Evolutionary conservation across 2,329 filamentous ascomycete genomes (phyloP), one percentile per base, ranked within the genome.

Genomic region (Talaromyces albobiverticillius): DNA sequence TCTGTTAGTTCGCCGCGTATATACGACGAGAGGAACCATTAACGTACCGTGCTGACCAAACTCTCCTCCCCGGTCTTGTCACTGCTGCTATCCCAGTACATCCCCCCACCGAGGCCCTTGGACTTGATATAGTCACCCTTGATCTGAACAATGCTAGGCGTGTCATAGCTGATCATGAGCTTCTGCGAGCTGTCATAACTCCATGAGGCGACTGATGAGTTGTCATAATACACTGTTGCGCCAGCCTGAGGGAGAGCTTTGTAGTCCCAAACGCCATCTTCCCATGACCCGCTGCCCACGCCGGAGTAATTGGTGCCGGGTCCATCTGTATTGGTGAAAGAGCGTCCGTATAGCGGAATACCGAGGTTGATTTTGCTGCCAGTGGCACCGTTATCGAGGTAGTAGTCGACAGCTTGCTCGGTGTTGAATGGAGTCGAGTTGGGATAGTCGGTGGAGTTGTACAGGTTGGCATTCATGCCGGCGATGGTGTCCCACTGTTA

Each of bases 71-170:
- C 85, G 2, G 71, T 67, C 66, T 85, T 86, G 68, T 96, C 93
- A 1, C 83, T 86, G 64, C 87, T 93, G 63, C 84, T 89, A 75
- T 96, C 92, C 89, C 89, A 95, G 90, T 90, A 97, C 92, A 97
- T 96, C n/a, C 82, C 90, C 16, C 93, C 93, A 1, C 91, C 92
- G 0, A 96, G 79, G 0, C 82, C 78, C 42, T 80, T 75, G 18
- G 81, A 69, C 65, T 78, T 81, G 65, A 96, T 82, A 68, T 79
- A 82, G 64, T 95, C 80, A 66, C 83, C 95, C 13, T 81, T 73
- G 2, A 70, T 8, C 25, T 52, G 18, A 14, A 56, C 50, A 40
- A 90, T 82, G 7, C 76, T 72, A 3, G 83, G 79, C 2, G 83
- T 91, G 67, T 90, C 87, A 61, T 92, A 95, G 48, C 80, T 86